phyloP scores from a whole-genome alignment of 2,329 filamentous ascomycete genomes.

The Hawksworthiomyces lignivorus region DNA sequence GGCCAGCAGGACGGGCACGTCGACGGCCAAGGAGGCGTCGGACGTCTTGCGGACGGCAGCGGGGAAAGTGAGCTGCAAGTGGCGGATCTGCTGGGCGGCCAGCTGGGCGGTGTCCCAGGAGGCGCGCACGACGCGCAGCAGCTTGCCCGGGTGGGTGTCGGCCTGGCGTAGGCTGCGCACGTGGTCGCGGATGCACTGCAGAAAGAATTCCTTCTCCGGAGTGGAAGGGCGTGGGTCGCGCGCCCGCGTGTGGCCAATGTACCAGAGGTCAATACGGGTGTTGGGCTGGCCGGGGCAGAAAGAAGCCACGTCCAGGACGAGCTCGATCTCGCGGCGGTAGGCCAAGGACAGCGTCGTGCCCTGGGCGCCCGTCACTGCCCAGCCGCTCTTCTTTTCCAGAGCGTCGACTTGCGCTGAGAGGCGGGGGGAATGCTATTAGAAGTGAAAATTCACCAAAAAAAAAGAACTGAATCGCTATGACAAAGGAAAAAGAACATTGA shows the following conservation, averaged over 20 bases:
- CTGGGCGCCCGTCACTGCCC: slow-evolving; percentile 60
- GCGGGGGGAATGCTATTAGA: background rate
- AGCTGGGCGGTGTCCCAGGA: slow-evolving; percentile 59
- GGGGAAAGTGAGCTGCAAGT: slow-evolving; percentile 56
- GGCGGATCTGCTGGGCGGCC: slow-evolving; percentile 52
- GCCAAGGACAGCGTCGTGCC: slow-evolving; percentile 62
- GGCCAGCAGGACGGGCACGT: slow-evolving; percentile 53
- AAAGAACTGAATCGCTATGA: too few relatives aligned
- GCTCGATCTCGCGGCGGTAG: slow-evolving; percentile 63
- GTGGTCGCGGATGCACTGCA: slow-evolving; percentile 63
- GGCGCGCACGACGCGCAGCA: slow-evolving; percentile 51
- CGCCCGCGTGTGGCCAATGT: slow-evolving; percentile 54
- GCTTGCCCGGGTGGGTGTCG: slow-evolving; percentile 44
- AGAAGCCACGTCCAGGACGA: slow-evolving; percentile 60
- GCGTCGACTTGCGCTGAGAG: slow-evolving; percentile 52
- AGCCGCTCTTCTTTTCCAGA: slow-evolving; percentile 60
- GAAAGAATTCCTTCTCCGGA: slow-evolving; percentile 65
- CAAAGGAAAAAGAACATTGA: slow-evolving; percentile 8
- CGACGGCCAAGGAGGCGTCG: slow-evolving; percentile 58
- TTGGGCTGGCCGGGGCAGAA: slow-evolving; percentile 44
- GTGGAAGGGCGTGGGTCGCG: slow-evolving; percentile 48
- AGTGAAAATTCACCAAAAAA: background rate
- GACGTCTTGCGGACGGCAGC: slow-evolving; percentile 56
- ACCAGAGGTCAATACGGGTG: slow-evolving; percentile 59
- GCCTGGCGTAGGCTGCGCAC: slow-evolving; percentile 54